Base-by-base conservation (phyloP, 352 stramenopile species). In the Phytophthora tentaculata region DNA sequence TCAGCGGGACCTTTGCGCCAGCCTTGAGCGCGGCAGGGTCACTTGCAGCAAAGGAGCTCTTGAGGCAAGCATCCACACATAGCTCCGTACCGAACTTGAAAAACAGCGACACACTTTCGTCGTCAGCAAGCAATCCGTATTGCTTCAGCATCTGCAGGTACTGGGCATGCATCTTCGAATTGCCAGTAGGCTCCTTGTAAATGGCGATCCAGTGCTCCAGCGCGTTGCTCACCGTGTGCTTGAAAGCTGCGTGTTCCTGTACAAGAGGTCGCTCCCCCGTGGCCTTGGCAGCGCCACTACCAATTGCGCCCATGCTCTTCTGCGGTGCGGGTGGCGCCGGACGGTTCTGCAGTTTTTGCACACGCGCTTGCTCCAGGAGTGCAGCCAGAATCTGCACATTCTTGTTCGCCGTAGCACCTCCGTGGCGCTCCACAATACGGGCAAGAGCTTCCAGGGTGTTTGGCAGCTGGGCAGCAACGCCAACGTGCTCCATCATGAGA, bases 151-250 rank as follows among this genome's bases (percentile, higher is more conserved):
- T 92, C 72, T 98, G 91, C 13, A 99, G 86, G 77, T 98, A 99
- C 71, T 98, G 95, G n/a, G 86, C 82, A 65, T 98, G 86, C 44
- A 97, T 96, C 77, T 99, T 99, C 58, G 98, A 97, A 67, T 93
- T 95, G 37, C 85, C 88, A 22, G 80, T 85, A 13, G 88, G 86
- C 39, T 99, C 96, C 72, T 92, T 98, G 70, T 98, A 97, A 47
- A 99, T 91, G 19, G 96, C 95, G 48, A 99, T 98, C 98, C 98
- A 99, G 76, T 98, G 91, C 61, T 99, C 97, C 56, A 99, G 76
- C 50, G 99, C 88, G 51, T 96, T 96, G 77, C 83, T 94, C 28
- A 96, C 87, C 0, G 88, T 96, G 73, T 96, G 87, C 12, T 84
- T 84, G 68, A 94, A 96, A 54, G 83, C 84, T 43, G 88, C 86